Evolutionary conservation across 2,329 filamentous ascomycete species (phyloP), one percentile per base, ranked within the genome.

Genomic region (Microdochium nivale): DNA sequence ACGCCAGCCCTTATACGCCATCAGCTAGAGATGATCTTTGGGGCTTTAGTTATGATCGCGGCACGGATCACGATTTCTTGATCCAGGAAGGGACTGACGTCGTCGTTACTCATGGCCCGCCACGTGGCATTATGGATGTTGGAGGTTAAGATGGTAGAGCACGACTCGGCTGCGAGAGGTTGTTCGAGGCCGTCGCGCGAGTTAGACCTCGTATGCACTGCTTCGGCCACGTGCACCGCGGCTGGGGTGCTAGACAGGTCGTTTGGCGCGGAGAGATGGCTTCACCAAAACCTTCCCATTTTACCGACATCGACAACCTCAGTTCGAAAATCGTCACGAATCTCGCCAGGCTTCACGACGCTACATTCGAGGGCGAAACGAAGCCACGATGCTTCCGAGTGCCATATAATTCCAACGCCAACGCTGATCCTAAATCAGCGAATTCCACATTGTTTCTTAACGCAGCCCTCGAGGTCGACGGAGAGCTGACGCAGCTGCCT

Each of bases 221-320:
- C 60, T 82, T 81, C 53, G 79, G 79, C 0, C 79, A 82, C 54
- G 75, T 81, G n/a, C 79, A 83, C 58, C 76, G 80, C 56, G 73
- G 69, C 0, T 85, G 80, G 78, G 83, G 82, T 2, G 74, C 71
- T 0, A 76, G 74, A 50, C 53, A 79, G 2, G 72, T 80, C 0
- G 65, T 67, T 1, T 86, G 81, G 83, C 65, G 70, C 2, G 54
- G 60, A 3, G 54, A 61, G 13, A 23, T 55, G n/a, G n/a, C n/a
- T 9, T 58, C 52, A n/a, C 48, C 59, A 1, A 46, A 14, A 3
- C 67, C 66, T 2, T 67, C 67, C 0, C 67, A 75, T 53, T 68
- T 74, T 33, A 69, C 65, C 0, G 68, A 65, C 48, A 71, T 79
- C 48, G 71, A 80, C 53, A 67, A 72, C 35, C 64, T 61, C 1